Evolutionary conservation across 2,329 filamentous ascomycete genomes (phyloP).

Genomic region (Mariannaea sp.): DNA sequence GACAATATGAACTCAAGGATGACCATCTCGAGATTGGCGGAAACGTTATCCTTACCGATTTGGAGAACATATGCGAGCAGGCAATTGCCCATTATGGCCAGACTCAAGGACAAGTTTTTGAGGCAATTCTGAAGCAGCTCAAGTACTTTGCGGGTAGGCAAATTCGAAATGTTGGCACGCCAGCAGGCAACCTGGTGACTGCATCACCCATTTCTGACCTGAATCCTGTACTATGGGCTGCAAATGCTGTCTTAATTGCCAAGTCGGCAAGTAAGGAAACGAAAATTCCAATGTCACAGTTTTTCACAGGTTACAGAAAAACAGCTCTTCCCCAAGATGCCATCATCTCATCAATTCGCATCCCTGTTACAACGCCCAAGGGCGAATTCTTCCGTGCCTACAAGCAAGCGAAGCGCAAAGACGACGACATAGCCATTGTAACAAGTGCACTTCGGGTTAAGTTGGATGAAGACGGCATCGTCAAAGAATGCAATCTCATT

Average conservation of each 20-base stretch:
- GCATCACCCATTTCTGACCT: slow-evolving; percentile 96
- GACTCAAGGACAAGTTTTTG: slow-evolving; percentile 75
- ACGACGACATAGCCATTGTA: slow-evolving; percentile 98
- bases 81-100: slow-evolving; percentile 80
- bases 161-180: slow-evolving; percentile 96
- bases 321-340: slow-evolving; percentile 83
- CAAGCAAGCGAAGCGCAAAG: slow-evolving; percentile 96
- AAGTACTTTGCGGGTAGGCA: slow-evolving; percentile 94
- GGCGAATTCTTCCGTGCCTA: slow-evolving; percentile 88
- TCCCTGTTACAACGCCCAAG: slow-evolving; percentile 74
- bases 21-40: slow-evolving; percentile 90
- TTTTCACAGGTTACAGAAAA: slow-evolving; percentile 89
- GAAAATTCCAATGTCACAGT: slow-evolving; percentile 88
- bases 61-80: slow-evolving; percentile 82
- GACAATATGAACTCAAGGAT: slow-evolving; percentile 78
- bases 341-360: slow-evolving; percentile 84
- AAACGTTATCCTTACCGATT: slow-evolving; percentile 88
- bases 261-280: slow-evolving; percentile 74
- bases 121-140: slow-evolving; percentile 91
- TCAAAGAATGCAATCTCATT: slow-evolving; percentile 77
- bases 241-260: slow-evolving; percentile 79
- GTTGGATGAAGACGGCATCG: slow-evolving; percentile 69
- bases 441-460: slow-evolving; percentile 81
- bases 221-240: slow-evolving; percentile 90
- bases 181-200: slow-evolving; percentile 90